Base-by-base conservation (phyloP, 441 rosid species). In the Cnidoscolus chayamansa region DNA sequence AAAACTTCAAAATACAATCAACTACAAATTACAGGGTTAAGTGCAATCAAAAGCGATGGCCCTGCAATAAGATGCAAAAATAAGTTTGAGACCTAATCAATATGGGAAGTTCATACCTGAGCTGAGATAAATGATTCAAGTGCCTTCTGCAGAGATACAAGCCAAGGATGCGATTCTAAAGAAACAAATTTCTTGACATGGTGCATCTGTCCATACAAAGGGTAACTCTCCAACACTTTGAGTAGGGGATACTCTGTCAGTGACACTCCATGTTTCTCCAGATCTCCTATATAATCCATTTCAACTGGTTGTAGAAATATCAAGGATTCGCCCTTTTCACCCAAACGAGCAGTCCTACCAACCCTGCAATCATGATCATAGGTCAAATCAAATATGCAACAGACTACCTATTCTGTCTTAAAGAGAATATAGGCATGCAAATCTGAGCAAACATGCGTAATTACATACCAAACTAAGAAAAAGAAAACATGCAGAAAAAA, bases 301-400 rank as follows among this genome's bases (percentile, higher is more conserved):
- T 94, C 99, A 19, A 87, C 76, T 0, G 99, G 98, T 74, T 94
- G 99, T 72, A 94, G 82, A 87, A 94, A 94, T 60, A 92, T 68
- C 67, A 90, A 74, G 0, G 98, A 86, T 71, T 94, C 96, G 73
- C 99, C 99, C 80, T 83, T 88, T 85, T 91, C 94, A 72, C 96
- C 98, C 77, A 94, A 80, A 71, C 99, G 90, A 78, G 98, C 99
- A 40, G 98, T 94, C 78, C 99, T 86, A 73, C 99, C 99, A 58
- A 94, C 98, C 85, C 98, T 94, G 87, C 85, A 82, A 25, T 62
- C 63, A 77, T 48, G 58, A 75, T 66, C 66, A 68, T 62, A 76
- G 47, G 48, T 62, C 40, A 68, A 54, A 74, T 75, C 72, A 74
- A 60, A 25, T 51, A 57, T 67, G 70, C 40, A 19, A 65, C 60